phyloP scores from a whole-genome alignment of 176 grass and related monocot genomes.

The Canna indica region DNA sequence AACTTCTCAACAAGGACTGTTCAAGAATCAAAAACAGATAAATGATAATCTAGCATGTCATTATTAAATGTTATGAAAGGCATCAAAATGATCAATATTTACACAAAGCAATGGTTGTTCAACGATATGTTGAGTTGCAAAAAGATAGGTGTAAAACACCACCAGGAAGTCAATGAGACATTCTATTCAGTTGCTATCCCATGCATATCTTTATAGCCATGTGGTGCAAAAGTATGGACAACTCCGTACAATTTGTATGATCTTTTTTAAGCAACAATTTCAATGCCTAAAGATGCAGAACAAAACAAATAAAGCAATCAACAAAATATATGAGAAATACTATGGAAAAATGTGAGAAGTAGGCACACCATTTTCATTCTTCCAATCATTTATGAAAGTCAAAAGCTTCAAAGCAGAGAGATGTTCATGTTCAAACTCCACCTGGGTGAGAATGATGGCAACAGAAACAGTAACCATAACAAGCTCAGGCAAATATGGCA shows the following conservation, averaged over 20 bases:
- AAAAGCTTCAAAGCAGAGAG: conserved; percentile 66
- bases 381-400: conserved; percentile 65
- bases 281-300: not conserved
- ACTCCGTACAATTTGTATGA: not conserved
- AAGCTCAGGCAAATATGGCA: conserved; percentile 46
- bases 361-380: conserved; percentile 54
- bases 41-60: not conserved
- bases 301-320: not conserved
- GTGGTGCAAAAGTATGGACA: not conserved
- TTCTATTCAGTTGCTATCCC: not conserved
- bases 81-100: too few relatives aligned
- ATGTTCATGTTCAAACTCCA: conserved; percentile 91
- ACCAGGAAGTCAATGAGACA: not conserved
- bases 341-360: not conserved
- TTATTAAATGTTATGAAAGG: not conserved
- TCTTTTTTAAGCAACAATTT: not conserved
- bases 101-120: not conserved
- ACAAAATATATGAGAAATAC: not conserved
- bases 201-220: not conserved
- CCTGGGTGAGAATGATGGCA: conserved; percentile 44
- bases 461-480: conserved; percentile 48
- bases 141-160: not conserved
- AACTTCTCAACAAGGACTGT: not conserved
- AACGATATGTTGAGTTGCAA: not conserved
- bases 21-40: not conserved